Evolutionary conservation across 1,139 yeast genomes (phyloP).

Genomic region (Pichia sp.): DNA sequence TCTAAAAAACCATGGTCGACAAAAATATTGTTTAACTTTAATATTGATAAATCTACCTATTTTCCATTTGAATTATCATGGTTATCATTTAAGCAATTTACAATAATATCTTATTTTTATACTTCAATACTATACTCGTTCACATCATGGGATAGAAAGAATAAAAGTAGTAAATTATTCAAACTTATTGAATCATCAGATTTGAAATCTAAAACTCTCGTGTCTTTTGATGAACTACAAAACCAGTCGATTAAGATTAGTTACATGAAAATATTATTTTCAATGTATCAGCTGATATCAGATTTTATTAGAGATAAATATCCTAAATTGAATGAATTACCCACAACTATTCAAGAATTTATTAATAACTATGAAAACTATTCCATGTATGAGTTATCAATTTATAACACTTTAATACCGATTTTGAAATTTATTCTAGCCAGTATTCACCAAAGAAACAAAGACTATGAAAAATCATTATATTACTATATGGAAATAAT

Average conservation of each 20-base stretch:
- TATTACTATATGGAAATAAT: conserved; percentile 30
- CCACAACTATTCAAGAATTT: conserved; percentile 26
- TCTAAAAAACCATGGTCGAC: conserved; percentile 19
- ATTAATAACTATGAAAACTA: conserved; percentile 32
- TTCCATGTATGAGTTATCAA: conserved; percentile 32
- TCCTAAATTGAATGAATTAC: conserved; percentile 16
- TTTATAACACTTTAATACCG: conserved; percentile 33
- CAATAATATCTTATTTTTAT: conserved; percentile 34
- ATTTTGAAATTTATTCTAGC: conserved; percentile 36
- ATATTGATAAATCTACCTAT: conserved; percentile 2
- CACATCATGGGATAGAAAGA: conserved; percentile 32
- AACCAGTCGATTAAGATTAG: conserved; percentile 25
- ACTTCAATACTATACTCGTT: conserved; percentile 24
- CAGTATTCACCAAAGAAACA: conserved; percentile 33
- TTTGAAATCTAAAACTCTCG: background rate
- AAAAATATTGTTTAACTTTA: conserved; percentile 28
- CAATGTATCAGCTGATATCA: conserved; percentile 34
- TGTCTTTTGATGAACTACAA: conserved; percentile 14
- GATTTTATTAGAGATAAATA: conserved; percentile 29
- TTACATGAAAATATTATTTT: conserved; percentile 28
- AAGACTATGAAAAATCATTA: conserved; percentile 35
- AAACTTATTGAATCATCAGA: conserved; percentile 6
- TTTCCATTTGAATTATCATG: conserved; percentile 30
- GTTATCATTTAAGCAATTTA: conserved; percentile 40
- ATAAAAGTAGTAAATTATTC: conserved; percentile 34